Base-by-base conservation (phyloP, 805 yeast species). In the Myxozyma geophila region DNA sequence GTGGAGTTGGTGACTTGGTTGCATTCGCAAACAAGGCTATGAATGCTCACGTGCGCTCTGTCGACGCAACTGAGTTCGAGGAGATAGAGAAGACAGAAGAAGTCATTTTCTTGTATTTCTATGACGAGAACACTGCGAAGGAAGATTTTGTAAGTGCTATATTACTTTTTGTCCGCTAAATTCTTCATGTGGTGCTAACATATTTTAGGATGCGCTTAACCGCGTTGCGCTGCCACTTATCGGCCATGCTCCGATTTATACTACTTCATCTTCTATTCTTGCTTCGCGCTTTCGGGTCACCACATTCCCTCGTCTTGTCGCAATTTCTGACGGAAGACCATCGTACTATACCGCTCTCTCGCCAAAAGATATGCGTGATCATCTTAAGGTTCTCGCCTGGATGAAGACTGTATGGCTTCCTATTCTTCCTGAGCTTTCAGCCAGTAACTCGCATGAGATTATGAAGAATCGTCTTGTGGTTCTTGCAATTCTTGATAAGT, bases 41-140 rank as follows among this genome's bases (percentile, higher is more conserved):
- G 39, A 70, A 70, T 35, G 73, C 77, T 13, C 68, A 73, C 46
- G 60, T 71, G 39, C 71, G 73, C 23, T 68, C 75, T 1, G 71
- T 73, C 28, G 68, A 68, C 46, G 67, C 63, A 7, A 60, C 70
- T 7, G 67, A 74, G 59, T 58, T 70, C 21, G 69, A 66, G n/a
- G 70, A 65, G 36, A 53, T 73, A 17, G 67, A 67, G 36, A 60
- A 63, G 58, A 71, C 69, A 48, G 73, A 72, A 13, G 63, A 70
- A 12, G 74, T 73, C 33, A 67, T 75, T 1, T 77, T 77, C 65
- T 69, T 79, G 35, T 79, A 75, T 64, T 71, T 79, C 43, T 75
- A 78, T 59, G 81, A 79, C 65, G 75, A 75, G 49, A 67, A 72
- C 2, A 74, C 78, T 7, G 72, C 73, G 49, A 61, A 72, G 21